Base-by-base conservation (phyloP, 805 yeast genomes). In the Saccharomycopsis babjevae region DNA sequence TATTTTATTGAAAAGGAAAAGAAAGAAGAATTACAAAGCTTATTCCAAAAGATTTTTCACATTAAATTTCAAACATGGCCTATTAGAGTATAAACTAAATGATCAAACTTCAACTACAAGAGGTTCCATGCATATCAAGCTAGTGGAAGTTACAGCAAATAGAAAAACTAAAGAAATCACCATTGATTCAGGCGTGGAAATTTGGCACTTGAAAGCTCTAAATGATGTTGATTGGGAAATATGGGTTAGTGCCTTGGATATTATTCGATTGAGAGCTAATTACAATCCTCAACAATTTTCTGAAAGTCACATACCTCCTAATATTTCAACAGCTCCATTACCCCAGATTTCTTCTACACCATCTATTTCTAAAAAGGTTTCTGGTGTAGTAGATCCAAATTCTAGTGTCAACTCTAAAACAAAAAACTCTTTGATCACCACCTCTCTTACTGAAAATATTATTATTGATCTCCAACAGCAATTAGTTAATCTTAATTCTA, bases 131-230 rank as follows among this genome's bases (percentile, higher is more conserved):
- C 96, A 93, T 42, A 83, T 94, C 57, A 83, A 81, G 59, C 79
- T 87, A 56, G 84, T 96, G 2, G 88, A 88, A n/a, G 84, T 94
- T 1, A 82, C 92, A 61, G 96, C 96, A 0, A 86, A 86, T 67
- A 77, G 82, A 30, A 80, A 81, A 61, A 81, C 83, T 28, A 74
- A 82, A 59, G 86, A 88, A 67, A 84, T 94, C 52, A 84, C 86
- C 55, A 80, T 94, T 62, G 97, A 94, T 71, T 90, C 97, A 0
- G 98, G 98, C 1, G 85, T 93, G 83, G 98, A 93, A 70, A 84
- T 88, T 10, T 93, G 98, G 98, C 84, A 83, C 43, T 76, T 93
- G 63, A 89, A 88, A 67, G 88, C 97, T 0, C 74, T 77, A 56
- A 83, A 78, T 61, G 72, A 73, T 11, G 76, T 78, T 6, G 92